These are phyloP conservation scores for Coelastrella sp. DNA, from an alignment of 139 green algal genomes.

Conservation along the genomic window DNA sequence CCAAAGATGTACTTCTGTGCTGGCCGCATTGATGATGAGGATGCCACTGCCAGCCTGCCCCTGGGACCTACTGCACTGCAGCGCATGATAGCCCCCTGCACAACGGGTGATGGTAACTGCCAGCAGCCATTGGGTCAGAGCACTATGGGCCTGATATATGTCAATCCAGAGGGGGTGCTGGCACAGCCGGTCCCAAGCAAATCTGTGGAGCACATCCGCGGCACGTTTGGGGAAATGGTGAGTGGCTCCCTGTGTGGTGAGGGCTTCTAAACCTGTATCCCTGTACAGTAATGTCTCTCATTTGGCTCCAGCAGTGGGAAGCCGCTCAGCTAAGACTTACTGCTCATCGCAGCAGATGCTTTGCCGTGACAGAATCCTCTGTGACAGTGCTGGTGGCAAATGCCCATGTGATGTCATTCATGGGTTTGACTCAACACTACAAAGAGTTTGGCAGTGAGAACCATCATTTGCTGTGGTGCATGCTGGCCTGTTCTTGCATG, in stretches of 20 bases:
- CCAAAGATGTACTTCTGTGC: background rate
- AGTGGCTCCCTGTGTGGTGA: background rate
- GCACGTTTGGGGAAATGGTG: constrained; percentile 61
- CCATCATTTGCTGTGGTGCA: background rate
- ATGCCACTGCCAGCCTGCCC: constrained; percentile 47
- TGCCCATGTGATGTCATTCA: too few species aligned
- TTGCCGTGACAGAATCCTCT: too few species aligned
- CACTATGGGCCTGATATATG: constrained; percentile 44
- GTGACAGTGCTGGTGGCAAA: too few species aligned
- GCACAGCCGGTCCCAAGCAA: constrained; percentile 31
- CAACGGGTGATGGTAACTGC: constrained; percentile 39
- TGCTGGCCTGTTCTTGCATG: background rate
- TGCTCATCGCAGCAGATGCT: too few species aligned
- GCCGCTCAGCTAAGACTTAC: too few species aligned
- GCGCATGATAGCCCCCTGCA: constrained; percentile 41
- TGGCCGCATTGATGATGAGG: constrained; percentile 56
- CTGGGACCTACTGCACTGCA: constrained; percentile 56
- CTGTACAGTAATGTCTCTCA: too few species aligned
- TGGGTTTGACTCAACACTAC: background rate
- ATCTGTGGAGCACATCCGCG: constrained; percentile 55
- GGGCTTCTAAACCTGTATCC: background rate
- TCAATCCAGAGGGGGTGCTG: constrained; percentile 58
- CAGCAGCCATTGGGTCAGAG: constrained; percentile 34
- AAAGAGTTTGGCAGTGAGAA: background rate
- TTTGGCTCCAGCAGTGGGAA: too few species aligned